Evolutionary conservation across 345 rosid genomes (phyloP), one percentile per base, ranked within the genome.

Genomic region (Brassica carinata): DNA sequence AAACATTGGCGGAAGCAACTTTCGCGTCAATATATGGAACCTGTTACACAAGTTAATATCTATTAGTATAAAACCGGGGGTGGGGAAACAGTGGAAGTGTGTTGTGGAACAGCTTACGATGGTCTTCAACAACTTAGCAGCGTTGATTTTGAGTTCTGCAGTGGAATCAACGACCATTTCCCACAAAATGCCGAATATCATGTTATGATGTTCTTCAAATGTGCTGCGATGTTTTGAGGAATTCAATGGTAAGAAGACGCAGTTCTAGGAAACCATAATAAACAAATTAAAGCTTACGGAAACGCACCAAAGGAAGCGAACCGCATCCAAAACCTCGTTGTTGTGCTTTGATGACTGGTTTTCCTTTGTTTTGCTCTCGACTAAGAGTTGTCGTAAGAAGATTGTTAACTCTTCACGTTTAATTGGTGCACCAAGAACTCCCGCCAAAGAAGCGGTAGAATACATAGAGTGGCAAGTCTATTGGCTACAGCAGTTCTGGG

Each of bases 161-260:
- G 87, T 83, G 29, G 93, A 89, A 87, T 96, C 94, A 67, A 90
- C 94, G 57, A 95, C 96, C 98, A 95, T 95, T 87, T 95, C 98
- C 99, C 98, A 95, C 73, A 91, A 85, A 63, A 93, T 89, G 68
- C 89, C 86, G 71, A 95, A 91, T 81, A 93, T 85, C 91, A 93
- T 88, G 53, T 84, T 72, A 80, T 93, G 99, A 77, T 95, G 94
- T 85, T 86, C 90, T 78, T 89, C 92, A 79, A 85, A 90, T 23
- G 93, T 89, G 84, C 99, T 95, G 93, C 87, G 85, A 67, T 23
- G 81, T 72, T 76, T 69, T n/a, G 76, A 74, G 63, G 79, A 70
- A 51, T 72, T 64, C 69, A 23, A 30, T 59, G 75, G 83, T 87
- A 29, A 73, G 45, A 69, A 74, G 33, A 38, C 75, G 62, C 71